phyloP scores from a whole-genome alignment of 139 green algal genomes.

The Haematococcus sp. region DNA sequence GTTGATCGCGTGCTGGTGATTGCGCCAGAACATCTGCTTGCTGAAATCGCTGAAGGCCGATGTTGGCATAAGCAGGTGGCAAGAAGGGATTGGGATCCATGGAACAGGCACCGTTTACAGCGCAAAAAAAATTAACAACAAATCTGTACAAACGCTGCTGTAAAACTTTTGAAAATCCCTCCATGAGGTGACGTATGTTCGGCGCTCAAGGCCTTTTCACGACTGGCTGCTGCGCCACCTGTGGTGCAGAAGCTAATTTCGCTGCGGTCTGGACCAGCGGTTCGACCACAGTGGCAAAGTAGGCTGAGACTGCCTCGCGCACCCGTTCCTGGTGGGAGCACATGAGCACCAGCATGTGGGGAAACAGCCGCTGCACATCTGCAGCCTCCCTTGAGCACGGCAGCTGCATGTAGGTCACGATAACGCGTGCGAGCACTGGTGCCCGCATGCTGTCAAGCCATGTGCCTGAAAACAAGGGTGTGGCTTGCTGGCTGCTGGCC shows the following conservation, averaged over 20 bases:
- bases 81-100: constrained; percentile 1
- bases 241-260: too few species aligned
- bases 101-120: too few species aligned
- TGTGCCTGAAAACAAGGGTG: too few species aligned
- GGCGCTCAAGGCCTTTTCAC: too few species aligned
- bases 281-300: not conserved
- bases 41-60: constrained; percentile 1
- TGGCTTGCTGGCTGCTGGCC: not conserved
- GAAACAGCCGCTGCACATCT: constrained; percentile 1
- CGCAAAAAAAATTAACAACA: too few species aligned
- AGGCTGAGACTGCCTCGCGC: constrained; percentile 9
- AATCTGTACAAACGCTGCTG: too few species aligned
- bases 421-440: not conserved
- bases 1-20: too few species aligned
- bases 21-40: not conserved
- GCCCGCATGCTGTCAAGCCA: constrained; percentile 8
- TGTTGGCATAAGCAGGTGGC: not conserved
- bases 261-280: not conserved
- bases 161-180: too few species aligned
- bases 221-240: too few species aligned
- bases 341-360: constrained; percentile 12
- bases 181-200: too few species aligned
- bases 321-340: constrained; percentile 10
- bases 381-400: not conserved
- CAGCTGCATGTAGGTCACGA: not conserved